A percentile compares a stretch with the other conserved stretches of the same genome.
Conservation (phyloP, 495 filamentous ascomycete genomes). For the Hyphodiscus hymeniophilus region DNA sequence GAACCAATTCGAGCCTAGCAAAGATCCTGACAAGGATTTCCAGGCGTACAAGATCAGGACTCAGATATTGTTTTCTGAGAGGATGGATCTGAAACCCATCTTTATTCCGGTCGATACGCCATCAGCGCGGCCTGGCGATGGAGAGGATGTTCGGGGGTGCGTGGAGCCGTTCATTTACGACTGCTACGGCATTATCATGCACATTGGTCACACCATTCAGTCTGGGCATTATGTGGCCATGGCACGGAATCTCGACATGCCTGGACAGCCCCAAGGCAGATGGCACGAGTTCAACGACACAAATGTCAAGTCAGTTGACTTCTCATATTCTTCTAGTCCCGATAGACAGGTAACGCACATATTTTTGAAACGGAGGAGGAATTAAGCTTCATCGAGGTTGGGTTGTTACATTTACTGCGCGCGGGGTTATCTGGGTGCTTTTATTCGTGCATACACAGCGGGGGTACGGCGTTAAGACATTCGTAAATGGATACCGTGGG, state of each 20-base stretch:
- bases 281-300: conserved; percentile 15
- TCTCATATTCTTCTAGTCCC: background rate
- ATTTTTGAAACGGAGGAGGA: background rate
- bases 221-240: conserved; percentile 37
- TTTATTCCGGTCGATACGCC: background rate
- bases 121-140: background rate
- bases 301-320: background rate
- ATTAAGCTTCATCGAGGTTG: background rate
- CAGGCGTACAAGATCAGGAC: background rate
- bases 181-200: conserved; percentile 38
- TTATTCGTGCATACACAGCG: no score
- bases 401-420: background rate
- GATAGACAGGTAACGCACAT: background rate
- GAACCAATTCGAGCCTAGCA: background rate
- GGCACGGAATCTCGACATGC: conserved; percentile 7
- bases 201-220: conserved; percentile 14
- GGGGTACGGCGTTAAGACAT: background rate
- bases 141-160: conserved; percentile 15
- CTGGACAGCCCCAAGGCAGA: background rate
- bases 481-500: background rate
- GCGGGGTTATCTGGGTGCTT: background rate
- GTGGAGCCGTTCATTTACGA: conserved; percentile 29
- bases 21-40: background rate
- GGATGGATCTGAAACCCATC: conserved; percentile 24
- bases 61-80: background rate